Evolutionary conservation across 345 rosid genomes (phyloP).

Genomic region (Boechera stricta): DNA sequence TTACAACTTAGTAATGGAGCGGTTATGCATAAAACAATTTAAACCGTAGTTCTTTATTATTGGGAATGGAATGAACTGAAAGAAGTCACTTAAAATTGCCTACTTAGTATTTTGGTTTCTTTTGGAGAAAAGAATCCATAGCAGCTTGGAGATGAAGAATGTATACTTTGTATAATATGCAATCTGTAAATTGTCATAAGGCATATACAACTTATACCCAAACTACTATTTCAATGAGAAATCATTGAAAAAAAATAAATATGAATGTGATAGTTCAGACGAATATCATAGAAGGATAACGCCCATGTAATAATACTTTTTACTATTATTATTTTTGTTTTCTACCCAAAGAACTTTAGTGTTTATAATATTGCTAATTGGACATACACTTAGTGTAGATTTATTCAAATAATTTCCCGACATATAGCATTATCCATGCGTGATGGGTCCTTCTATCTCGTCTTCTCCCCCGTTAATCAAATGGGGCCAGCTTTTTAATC

Average conservation of each 20-base stretch:
- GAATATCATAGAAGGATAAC: not conserved
- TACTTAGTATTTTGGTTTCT: no score
- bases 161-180: not conserved
- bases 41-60: not conserved
- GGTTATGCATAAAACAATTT: not conserved
- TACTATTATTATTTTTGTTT: slow-evolving; percentile 7
- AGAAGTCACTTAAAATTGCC: not conserved
- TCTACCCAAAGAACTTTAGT: slow-evolving; percentile 13
- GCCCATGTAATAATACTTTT: not conserved
- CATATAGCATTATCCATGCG: slow-evolving; percentile 19
- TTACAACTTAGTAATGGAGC: not conserved
- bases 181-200: no score
- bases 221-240: not conserved
- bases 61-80: no score
- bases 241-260: not conserved
- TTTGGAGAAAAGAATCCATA: not conserved
- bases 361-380: slow-evolving; percentile 24
- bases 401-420: slow-evolving; percentile 20
- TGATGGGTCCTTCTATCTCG: slow-evolving; percentile 28
- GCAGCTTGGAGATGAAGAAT: not conserved
- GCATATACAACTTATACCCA: not conserved
- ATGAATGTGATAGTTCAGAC: not conserved
- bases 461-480: slow-evolving; percentile 34
- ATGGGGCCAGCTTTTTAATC: not conserved
- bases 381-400: slow-evolving; percentile 14